phyloP scores from a whole-genome alignment of 805 yeast species.

The Cyberlindnera amylophila region DNA sequence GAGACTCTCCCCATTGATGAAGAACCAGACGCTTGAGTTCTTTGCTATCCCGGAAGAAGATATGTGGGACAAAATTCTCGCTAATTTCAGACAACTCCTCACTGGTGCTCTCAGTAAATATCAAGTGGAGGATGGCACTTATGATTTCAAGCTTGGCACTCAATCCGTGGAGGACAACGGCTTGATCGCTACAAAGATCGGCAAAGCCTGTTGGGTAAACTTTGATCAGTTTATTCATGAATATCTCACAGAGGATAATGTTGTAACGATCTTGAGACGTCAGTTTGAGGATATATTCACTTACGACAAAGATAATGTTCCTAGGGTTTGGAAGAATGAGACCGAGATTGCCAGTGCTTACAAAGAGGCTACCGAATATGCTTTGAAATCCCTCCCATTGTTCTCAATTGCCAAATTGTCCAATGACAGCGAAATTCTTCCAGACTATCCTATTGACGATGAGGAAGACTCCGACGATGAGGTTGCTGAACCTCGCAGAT shows the following conservation, averaged over 20 bases:
- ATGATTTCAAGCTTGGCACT: constrained; percentile 65
- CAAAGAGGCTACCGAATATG: constrained; percentile 51
- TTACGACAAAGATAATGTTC: constrained; percentile 79
- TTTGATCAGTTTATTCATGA: constrained; percentile 59
- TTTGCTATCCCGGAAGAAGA: constrained; percentile 46
- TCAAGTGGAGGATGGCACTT: constrained; percentile 26
- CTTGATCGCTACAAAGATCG: constrained; percentile 40
- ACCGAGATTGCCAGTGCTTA: constrained; percentile 69
- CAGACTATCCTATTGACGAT: constrained; percentile 46
- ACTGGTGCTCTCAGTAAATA: constrained; percentile 31
- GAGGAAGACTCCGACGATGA: constrained; percentile 40
- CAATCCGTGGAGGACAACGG: constrained; percentile 40
- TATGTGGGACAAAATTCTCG: constrained; percentile 59
- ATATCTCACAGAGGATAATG: constrained; percentile 60
- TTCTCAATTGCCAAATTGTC: constrained; percentile 47
- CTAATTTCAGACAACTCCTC: constrained; percentile 38
- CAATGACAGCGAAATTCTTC: constrained; percentile 54
- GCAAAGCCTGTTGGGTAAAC: constrained; percentile 59
- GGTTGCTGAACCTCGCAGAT: constrained; percentile 38
- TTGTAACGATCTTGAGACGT: constrained; percentile 65
- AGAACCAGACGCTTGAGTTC: constrained; percentile 46
- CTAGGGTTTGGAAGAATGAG: constrained; percentile 73
- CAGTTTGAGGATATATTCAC: constrained; percentile 79
- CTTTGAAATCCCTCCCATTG: constrained; percentile 56
- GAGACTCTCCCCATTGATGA: constrained; percentile 42